Evolutionary conservation across 2,329 filamentous ascomycete species (phyloP), one percentile per base, ranked within the genome.

Genomic region (Neonectria faginata): DNA sequence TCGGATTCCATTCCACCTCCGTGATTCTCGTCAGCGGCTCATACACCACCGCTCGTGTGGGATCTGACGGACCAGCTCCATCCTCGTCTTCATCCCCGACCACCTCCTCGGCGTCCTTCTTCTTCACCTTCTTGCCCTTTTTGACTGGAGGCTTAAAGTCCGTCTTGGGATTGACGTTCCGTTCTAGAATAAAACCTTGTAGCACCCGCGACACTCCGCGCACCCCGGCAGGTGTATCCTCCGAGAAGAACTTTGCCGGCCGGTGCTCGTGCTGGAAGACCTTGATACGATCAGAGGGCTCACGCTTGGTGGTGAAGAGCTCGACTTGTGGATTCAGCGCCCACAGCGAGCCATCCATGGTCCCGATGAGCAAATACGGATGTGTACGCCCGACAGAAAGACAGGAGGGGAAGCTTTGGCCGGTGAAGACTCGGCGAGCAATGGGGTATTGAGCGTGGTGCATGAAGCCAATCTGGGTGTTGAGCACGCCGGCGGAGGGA

Each of bases 1-100:
- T 92, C 2, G 89, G 88, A 72, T 92, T 92, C 90, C 90, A 92
- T 44, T 85, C 84, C 25, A 91, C 79, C 2, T 84, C 81, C 5
- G 88, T 88, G 67, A 92, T 80, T 51, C 89, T 84, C 10, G 88
- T 90, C 66, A 85, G 79, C 52, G 90, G 85, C 60, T 92, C 90
- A 70, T 89, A 85, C 11, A 91, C 81, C 5, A 85, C 79, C 5
- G 81, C 81, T 41, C 83, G 79, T 5, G 79, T 80, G 1, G 82
- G 77, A 54, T 79, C 80, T 65, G 75, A 73, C 29, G 76, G 65
- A 48, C 72, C 73, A 11, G 68, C 72, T 5, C 70, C 74, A 31
- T 77, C 77, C 10, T 77, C 79, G 11, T 78, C 77, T 4, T 79
- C 78, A 3, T 77, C 76, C 1, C 70, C 69, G 2, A 75, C 74